Evolutionary conservation across 257 asterid species (phyloP).

Genomic region (Primulina huaijiensis): DNA sequence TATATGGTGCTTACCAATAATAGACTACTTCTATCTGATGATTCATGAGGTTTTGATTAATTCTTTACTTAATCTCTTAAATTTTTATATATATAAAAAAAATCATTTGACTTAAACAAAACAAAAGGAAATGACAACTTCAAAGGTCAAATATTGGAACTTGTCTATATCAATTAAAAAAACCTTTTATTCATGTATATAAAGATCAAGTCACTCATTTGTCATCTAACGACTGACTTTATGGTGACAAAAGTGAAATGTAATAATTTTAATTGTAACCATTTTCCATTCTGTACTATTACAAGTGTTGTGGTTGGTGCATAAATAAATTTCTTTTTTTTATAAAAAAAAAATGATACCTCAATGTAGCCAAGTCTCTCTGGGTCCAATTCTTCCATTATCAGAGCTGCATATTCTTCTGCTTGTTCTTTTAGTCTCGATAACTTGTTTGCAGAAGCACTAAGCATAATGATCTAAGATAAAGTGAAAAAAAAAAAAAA

Average conservation of each 20-base stretch:
- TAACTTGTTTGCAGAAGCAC: constrained; percentile 93
- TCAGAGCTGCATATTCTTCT: constrained; percentile 93
- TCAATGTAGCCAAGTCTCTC: constrained; percentile 98
- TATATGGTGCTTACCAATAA: neutral
- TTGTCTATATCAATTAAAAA: neutral
- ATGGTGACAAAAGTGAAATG: constrained; percentile 29
- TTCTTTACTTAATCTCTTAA: too few relatives aligned
- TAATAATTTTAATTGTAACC: constrained; percentile 53
- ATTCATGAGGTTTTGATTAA: neutral
- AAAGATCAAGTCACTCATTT: constrained; percentile 30
- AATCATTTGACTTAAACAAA: neutral
- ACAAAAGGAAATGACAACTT: neutral
- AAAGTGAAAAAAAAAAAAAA: neutral
- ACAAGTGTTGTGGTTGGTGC: constrained; percentile 37
- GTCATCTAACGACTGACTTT: constrained; percentile 44
- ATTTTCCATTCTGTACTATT: constrained; percentile 26
- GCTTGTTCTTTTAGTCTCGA: constrained; percentile 95
- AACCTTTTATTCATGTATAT: neutral
- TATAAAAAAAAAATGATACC: constrained; percentile 36
- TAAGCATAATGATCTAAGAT: constrained; percentile 79
- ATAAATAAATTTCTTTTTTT: neutral
- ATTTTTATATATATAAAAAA: too few relatives aligned
- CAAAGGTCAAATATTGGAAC: constrained; percentile 10
- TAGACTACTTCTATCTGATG: neutral
- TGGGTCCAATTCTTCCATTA: constrained; percentile 97